A percentile compares a stretch with the other conserved stretches of the same genome.
These are phyloP conservation scores for Candida khao-thaluensis DNA, from an alignment of 805 yeast species.

Conservation along the genomic window DNA sequence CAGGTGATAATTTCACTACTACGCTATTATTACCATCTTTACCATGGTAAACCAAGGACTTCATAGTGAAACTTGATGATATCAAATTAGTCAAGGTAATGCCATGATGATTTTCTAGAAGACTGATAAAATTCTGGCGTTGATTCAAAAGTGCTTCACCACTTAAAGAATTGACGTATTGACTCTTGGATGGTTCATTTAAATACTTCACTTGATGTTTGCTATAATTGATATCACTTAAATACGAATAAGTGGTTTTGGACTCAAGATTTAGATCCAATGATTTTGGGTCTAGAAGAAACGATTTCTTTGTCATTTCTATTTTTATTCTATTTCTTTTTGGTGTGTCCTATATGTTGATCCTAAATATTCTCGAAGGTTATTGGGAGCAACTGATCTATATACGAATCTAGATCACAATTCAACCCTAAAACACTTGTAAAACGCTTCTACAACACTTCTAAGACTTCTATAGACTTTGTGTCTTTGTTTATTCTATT, in stretches of 20 bases:
- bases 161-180: slow-evolving; percentile 9
- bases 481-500: too few relatives aligned
- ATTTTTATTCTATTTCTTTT: too few relatives aligned
- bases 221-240: slow-evolving; percentile 25
- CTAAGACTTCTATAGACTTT: too few relatives aligned
- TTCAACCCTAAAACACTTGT: too few relatives aligned
- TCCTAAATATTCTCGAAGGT: too few relatives aligned
- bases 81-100: slow-evolving; percentile 22
- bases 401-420: too few relatives aligned
- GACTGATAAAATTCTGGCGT: slow-evolving; percentile 7
- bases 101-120: slow-evolving; percentile 23
- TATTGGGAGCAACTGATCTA: too few relatives aligned
- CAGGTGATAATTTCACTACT: slow-evolving; percentile 26
- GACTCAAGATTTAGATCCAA: slow-evolving; percentile 7
- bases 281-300: slow-evolving; percentile 3
- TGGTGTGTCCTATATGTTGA: too few relatives aligned
- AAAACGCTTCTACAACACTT: too few relatives aligned
- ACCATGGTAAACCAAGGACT: slow-evolving; percentile 20
- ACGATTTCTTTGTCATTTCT: slow-evolving; percentile 3
- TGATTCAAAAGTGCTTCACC: slow-evolving; percentile 1
- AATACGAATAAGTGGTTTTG: slow-evolving; percentile 18
- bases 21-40: slow-evolving; percentile 9
- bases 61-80: slow-evolving; percentile 10
- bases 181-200: slow-evolving; percentile 9
- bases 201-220: slow-evolving; percentile 20